Evolutionary conservation across 495 filamentous ascomycete genomes (phyloP).

Genomic region (Tuber calosporum): DNA sequence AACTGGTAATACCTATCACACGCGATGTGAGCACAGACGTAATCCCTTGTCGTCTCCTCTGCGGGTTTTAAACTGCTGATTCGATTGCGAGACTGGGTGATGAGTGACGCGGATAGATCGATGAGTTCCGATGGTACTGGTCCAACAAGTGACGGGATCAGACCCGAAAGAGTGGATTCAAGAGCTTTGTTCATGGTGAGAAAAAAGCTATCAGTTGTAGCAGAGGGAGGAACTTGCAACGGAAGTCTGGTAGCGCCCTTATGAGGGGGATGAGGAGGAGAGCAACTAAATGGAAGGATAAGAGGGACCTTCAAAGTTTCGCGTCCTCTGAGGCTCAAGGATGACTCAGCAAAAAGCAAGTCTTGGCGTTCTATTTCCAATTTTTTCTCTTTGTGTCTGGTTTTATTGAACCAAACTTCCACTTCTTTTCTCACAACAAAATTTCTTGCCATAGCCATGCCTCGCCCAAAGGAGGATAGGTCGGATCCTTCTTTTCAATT

Average conservation of each 20-base stretch:
- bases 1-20: constrained; percentile 60
- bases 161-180: constrained; percentile 64
- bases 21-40: constrained; percentile 86
- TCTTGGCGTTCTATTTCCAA: background rate
- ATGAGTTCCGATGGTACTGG: constrained; percentile 66
- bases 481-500: constrained; percentile 10
- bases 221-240: background rate
- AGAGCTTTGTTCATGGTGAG: constrained; percentile 62
- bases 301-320: background rate
- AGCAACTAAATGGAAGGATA: background rate
- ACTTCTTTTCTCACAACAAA: background rate
- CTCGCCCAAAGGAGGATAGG: constrained; percentile 1
- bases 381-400: background rate
- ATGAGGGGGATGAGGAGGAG: background rate
- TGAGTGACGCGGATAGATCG: constrained; percentile 67
- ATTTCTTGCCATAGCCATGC: background rate
- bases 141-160: constrained; percentile 70
- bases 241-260: background rate
- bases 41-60: constrained; percentile 79
- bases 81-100: constrained; percentile 76
- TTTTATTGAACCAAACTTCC: background rate
- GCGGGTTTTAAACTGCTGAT: constrained; percentile 73
- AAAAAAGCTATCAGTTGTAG: background rate
- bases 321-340: background rate
- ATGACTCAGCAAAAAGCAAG: background rate